Evolutionary conservation across 495 filamentous ascomycete genomes (phyloP), one percentile per base, ranked within the genome.

Genomic region (Penicillium manginii): DNA sequence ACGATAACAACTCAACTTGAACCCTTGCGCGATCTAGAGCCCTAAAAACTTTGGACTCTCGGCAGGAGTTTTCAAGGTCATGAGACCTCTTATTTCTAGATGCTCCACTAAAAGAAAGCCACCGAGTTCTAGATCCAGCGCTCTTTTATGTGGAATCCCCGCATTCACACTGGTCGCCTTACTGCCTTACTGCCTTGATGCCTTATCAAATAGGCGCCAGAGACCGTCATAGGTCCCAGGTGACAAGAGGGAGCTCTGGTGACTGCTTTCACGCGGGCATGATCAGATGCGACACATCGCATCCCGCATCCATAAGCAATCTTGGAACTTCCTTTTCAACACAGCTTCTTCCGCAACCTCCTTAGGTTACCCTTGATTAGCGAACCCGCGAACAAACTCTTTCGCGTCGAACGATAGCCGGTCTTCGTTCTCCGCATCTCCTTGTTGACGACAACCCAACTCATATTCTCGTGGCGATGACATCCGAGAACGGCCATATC

Each of bases 271-370:
- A 60, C 52, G 52, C 52, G 58, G 55, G 57, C 58, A 14, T 21
- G 56, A 58, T 62, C 59, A 68, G 59, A 53, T 62, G 65, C 62
- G n/a, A 48, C 7, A 11, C 50, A 12, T 57, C 61, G 54, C 39
- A 4, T 45, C 21, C 47, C 32, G 2, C 22, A 21, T 40, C 35
- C 19, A 4, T 26, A 14, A 29, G 26, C 35, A 37, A 14, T 1
- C 35, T n/a, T 37, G 12, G 15, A 47, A n/a, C 21, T n/a, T 17
- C 4, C 40, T 17, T 18, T 4, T 17, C 15, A 2, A 21, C 40
- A 29, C 14, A 0, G 5, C 15, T 18, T 9, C 40, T 6, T 17
- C 17, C 1, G 5, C 18, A 17, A 12, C 46, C n/a, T n/a, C n/a
- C n/a, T n/a, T n/a, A n/a, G n/a, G n/a, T n/a, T 9, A 19, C 46